A percentile compares a stretch with the other conserved stretches of the same genome.
These are phyloP conservation scores for Lepidopterella palustris DNA, from an alignment of 495 filamentous ascomycete genomes.

Conservation along the genomic window DNA sequence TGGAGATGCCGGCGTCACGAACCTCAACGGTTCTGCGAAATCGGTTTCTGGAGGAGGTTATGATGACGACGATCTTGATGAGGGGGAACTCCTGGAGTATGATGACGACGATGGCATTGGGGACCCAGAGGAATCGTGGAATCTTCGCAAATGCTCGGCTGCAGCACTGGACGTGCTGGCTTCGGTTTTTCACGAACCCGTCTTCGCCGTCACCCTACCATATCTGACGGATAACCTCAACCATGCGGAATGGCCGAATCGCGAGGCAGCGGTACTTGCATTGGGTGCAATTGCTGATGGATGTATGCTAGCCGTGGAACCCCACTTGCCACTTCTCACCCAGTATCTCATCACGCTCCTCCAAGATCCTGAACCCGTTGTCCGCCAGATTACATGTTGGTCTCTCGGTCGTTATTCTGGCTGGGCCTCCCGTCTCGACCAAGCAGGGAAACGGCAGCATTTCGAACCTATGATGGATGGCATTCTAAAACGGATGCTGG, in stretches of 20 bases:
- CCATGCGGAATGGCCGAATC: conserved; percentile 82
- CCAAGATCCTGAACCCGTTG: conserved; percentile 80
- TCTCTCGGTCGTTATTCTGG: conserved; percentile 87
- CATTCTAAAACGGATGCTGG: conserved; percentile 87
- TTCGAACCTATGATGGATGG: conserved; percentile 99
- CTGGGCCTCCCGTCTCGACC: conserved; percentile 76
- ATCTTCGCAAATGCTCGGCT: conserved; percentile 92
- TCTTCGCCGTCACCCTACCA: conserved; percentile 86
- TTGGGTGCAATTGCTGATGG: conserved; percentile 93
- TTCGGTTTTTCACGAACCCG: conserved; percentile 75
- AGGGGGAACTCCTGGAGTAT: conserved; percentile 80
- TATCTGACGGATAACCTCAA: conserved; percentile 87
- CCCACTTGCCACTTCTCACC: conserved; percentile 84
- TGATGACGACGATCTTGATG: conserved; percentile 60
- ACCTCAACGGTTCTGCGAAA: conserved; percentile 40
- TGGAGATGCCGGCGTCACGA: conserved; percentile 45
- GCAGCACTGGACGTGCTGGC: conserved; percentile 93
- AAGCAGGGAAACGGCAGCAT: conserved; percentile 62
- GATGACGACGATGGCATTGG: conserved; percentile 64
- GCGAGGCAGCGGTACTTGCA: conserved; percentile 91
- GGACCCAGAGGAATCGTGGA: conserved; percentile 92
- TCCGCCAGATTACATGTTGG: conserved; percentile 97
- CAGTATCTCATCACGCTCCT: conserved; percentile 85
- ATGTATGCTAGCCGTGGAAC: conserved; percentile 82
- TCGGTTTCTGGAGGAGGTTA: conserved; percentile 17